phyloP scores from a whole-genome alignment of 148 eudicot genomes.

The Silene latifolia region DNA sequence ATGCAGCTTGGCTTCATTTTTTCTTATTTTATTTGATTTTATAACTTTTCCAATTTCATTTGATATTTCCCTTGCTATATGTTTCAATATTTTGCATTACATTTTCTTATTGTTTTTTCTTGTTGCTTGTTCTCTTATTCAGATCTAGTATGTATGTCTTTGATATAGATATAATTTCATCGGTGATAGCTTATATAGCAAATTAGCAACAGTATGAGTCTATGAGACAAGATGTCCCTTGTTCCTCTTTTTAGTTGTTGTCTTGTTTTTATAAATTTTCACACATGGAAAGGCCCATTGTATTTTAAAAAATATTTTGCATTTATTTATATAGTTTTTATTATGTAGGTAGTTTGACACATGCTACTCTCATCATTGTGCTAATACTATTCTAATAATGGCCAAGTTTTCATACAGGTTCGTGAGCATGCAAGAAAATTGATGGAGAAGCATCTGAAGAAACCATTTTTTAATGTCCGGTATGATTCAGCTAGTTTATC shows the following conservation, averaged over 20 bases:
- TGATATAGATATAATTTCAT: neutral
- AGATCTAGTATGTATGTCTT: neutral
- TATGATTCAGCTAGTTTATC: slow-evolving; percentile 24
- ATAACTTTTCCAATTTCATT: too few relatives aligned
- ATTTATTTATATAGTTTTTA: neutral
- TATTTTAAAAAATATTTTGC: too few relatives aligned
- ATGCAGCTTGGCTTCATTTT: neutral
- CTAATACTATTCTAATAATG: neutral
- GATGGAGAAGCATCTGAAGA: slow-evolving; percentile 78
- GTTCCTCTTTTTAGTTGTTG: neutral
- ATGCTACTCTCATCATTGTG: neutral
- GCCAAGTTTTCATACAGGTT: slow-evolving; percentile 42
- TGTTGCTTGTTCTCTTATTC: neutral
- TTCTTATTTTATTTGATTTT: neutral
- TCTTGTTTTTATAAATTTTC: neutral
- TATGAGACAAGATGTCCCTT: neutral
- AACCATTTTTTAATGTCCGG: slow-evolving; percentile 90
- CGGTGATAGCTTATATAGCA: too few relatives aligned
- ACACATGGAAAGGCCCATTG: neutral
- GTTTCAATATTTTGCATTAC: neutral
- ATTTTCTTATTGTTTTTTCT: neutral
- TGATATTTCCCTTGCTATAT: neutral
- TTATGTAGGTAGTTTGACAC: neutral
- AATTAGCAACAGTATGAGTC: neutral
- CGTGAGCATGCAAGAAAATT: slow-evolving; percentile 95